phyloP scores from a whole-genome alignment of 306 rosid genomes.

The Prunus fruticosa region DNA sequence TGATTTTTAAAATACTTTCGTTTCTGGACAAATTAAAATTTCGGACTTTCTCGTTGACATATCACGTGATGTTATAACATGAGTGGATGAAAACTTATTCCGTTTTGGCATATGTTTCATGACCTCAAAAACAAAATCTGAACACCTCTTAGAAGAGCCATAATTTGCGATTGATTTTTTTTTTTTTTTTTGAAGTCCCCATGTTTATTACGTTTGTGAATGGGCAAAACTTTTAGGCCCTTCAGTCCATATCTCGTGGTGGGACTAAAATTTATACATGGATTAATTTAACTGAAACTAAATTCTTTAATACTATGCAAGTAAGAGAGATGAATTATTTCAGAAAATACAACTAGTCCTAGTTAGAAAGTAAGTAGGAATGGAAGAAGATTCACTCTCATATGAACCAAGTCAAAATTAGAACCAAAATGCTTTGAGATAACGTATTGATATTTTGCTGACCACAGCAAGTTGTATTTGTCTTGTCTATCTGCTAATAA shows the following conservation, averaged over 20 bases:
- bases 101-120: too few relatives aligned
- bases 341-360: slow-evolving; percentile 6
- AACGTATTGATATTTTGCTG: background rate
- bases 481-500: background rate
- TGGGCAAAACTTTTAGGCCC: background rate
- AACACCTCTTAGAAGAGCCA: too few relatives aligned
- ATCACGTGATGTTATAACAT: too few relatives aligned
- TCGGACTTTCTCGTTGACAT: too few relatives aligned
- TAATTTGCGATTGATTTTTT: too few relatives aligned
- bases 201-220: background rate
- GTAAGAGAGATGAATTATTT: background rate
- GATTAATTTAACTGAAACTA: background rate
- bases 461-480: background rate
- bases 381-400: slow-evolving; percentile 15
- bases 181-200: background rate
- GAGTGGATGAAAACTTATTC: too few relatives aligned
- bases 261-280: too few relatives aligned
- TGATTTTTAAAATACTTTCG: too few relatives aligned
- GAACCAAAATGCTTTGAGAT: slow-evolving; percentile 4
- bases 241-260: background rate
- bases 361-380: slow-evolving; percentile 1
- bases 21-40: too few relatives aligned
- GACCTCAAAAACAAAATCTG: too few relatives aligned
- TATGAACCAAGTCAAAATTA: slow-evolving; percentile 22
- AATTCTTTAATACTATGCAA: background rate